Evolutionary conservation across 345 rosid genomes (phyloP).

Genomic region (Salix suchowensis): DNA sequence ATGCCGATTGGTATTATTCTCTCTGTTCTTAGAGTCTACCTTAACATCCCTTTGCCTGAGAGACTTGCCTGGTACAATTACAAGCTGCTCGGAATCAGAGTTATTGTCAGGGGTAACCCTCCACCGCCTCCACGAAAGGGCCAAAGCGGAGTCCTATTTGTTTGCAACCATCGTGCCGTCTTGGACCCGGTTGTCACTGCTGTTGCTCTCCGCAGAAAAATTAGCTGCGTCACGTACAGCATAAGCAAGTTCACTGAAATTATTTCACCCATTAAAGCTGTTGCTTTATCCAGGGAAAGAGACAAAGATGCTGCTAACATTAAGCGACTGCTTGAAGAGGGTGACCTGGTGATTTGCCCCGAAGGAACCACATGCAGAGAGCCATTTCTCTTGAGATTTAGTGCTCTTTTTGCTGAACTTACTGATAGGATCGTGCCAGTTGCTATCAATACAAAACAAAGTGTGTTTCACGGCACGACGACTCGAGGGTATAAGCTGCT

Average conservation of each 20-base stretch:
- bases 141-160: constrained; percentile 70
- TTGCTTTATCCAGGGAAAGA: constrained; percentile 84
- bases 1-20: constrained; percentile 58
- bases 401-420: constrained; percentile 87
- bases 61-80: constrained; percentile 55
- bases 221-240: constrained; percentile 94
- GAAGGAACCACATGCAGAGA: constrained; percentile 97
- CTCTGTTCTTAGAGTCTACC: constrained; percentile 52
- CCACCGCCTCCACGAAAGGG: constrained; percentile 76
- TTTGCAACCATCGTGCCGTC: constrained; percentile 87
- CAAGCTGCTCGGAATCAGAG: constrained; percentile 49
- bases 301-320: constrained; percentile 74
- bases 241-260: constrained; percentile 84
- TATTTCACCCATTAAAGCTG: constrained; percentile 82
- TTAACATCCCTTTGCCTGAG: constrained; percentile 63
- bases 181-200: constrained; percentile 80
- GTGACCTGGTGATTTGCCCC: constrained; percentile 87
- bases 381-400: constrained; percentile 80
- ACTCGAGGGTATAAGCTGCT: constrained; percentile 70
- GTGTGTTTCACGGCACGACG: constrained; percentile 77
- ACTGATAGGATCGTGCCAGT: constrained; percentile 86
- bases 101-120: constrained; percentile 57
- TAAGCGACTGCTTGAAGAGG: constrained; percentile 70
- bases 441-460: constrained; percentile 73
- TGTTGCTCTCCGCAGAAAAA: constrained; percentile 72